Base-by-base conservation (phyloP, 371 early-diverging fungal species). In the Rhizopus microsporus region DNA sequence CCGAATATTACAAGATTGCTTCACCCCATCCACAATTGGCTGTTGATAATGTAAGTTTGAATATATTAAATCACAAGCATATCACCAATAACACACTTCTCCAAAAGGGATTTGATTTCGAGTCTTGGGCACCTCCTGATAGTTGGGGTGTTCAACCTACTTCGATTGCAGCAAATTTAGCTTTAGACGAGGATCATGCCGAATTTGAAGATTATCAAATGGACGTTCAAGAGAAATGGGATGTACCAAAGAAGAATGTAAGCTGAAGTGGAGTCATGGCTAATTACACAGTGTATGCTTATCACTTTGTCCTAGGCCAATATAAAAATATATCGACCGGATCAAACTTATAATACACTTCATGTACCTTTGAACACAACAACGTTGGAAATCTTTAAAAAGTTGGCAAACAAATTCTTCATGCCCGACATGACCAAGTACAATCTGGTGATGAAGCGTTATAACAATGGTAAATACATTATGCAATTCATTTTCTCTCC, bases 311-410 rank as follows among this genome's bases (percentile, higher is more conserved):
- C 7, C 3, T 44, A 80, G 80, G 79, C 72, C 55, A 77, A 78
- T 34, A 83, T 88, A 49, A 82, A 84, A 15, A 79, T 86, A 30
- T 86, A 85, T 57, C 69, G 84, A 32, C 83, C 78, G 4, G 91
- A 90, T 60, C 75, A 79, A 40, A 92, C 93, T 0, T 92, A 88
- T 62, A 88, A 86, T 35, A 91, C 92, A 0, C 77, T 93, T 32
- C 84, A 80, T 63, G 83, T 90, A 39, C 79, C 81, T 7, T 61
- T 89, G n/a, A 75, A 81, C 32, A 84, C 85, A 3, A 88, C 90
- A 1, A 84, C 91, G 0, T 72, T 75, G 29, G 90, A 92, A 32
- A 75, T 93, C 17, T 74, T 84, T 53, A 69, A 82, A n/a, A 84
- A 81, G 54, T 71, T 90, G 9, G 85, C 87, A 23, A 85, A 83